A percentile compares a stretch with the other conserved stretches of the same genome.
Conservation (phyloP, 2,329 filamentous ascomycete genomes). For the Fusarium stilboides region DNA sequence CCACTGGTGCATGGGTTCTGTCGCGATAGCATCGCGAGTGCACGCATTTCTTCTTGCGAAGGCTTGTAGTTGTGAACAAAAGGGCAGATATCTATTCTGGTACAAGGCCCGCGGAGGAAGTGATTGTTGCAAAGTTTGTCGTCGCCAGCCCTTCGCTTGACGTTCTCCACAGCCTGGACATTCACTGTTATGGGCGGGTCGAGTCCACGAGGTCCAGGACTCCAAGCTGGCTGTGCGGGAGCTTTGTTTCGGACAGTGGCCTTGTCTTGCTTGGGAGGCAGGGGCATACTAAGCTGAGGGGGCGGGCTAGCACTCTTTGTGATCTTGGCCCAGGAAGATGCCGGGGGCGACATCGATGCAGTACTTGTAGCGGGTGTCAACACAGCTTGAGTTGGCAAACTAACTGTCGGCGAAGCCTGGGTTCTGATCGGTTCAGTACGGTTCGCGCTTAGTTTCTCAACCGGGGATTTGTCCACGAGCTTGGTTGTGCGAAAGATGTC, state of each 20-base stretch:
- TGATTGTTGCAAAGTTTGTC: constrained; percentile 75
- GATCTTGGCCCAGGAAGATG: constrained; percentile 55
- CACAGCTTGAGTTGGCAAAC: constrained; percentile 30
- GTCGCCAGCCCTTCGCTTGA: constrained; percentile 69
- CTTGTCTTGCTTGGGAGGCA: constrained; percentile 53
- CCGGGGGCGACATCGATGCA: constrained; percentile 43
- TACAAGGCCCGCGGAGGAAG: constrained; percentile 71
- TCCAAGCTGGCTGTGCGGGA: constrained; percentile 60
- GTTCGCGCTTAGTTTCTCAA: constrained; percentile 7
- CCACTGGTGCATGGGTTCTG: constrained; percentile 71
- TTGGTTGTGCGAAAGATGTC: constrained; percentile 70
- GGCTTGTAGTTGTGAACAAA: constrained; percentile 72
- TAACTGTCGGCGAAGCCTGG: constrained; percentile 25
- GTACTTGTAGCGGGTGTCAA: constrained; percentile 48
- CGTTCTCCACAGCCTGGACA: constrained; percentile 64
- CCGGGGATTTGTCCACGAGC: constrained; percentile 56
- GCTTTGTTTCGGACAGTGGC: constrained; percentile 40
- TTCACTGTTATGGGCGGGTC: constrained; percentile 67
- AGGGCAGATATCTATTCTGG: constrained; percentile 67
- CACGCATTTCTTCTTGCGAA: constrained; percentile 68
- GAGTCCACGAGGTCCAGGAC: constrained; percentile 68
- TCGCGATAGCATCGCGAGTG: constrained; percentile 69
- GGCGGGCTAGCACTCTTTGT: constrained; percentile 61
- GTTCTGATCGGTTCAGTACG: constrained; percentile 10
- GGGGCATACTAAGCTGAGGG: constrained; percentile 58